A percentile compares a stretch with the other conserved stretches of the same genome.
These are phyloP conservation scores for Venturia pyrina DNA, from an alignment of 2,329 filamentous ascomycete species.

Conservation along the genomic window DNA sequence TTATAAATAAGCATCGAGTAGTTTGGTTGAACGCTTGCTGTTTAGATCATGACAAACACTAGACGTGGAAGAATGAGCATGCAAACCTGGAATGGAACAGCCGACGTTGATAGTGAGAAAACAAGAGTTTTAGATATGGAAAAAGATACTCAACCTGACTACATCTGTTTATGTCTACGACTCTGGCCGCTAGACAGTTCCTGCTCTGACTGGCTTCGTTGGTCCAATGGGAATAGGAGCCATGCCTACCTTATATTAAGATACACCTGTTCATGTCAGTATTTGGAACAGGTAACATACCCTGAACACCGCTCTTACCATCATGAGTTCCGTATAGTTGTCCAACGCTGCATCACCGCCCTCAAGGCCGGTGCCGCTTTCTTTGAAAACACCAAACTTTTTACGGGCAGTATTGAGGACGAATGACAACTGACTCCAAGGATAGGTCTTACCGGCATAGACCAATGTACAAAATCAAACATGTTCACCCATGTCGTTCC, in stretches of 20 bases:
- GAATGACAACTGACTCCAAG: too few species aligned
- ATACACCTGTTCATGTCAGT: background rate
- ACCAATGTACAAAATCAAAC: slow-evolving; percentile 22
- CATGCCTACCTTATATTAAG: background rate
- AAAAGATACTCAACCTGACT: background rate
- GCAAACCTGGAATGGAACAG: background rate
- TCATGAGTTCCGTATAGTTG: slow-evolving; percentile 8
- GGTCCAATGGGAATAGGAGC: background rate
- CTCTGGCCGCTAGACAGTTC: background rate
- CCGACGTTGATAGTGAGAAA: background rate
- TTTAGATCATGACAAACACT: background rate
- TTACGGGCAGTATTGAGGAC: slow-evolving; percentile 11
- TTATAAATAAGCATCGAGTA: too few species aligned
- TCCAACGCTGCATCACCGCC: slow-evolving; percentile 20
- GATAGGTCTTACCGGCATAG: slow-evolving; percentile 14
- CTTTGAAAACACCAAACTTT: slow-evolving; percentile 24
- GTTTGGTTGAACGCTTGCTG: background rate
- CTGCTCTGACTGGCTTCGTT: background rate
- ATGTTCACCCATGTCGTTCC: slow-evolving; percentile 15
- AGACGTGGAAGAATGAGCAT: background rate
- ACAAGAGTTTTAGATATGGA: background rate
- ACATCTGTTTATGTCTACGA: background rate
- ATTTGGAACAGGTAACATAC: background rate
- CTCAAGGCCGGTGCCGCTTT: slow-evolving; percentile 23
- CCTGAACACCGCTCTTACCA: background rate